Conservation (phyloP, 2,329 filamentous ascomycete species). For the Alternaria novae-zelandiae region DNA sequence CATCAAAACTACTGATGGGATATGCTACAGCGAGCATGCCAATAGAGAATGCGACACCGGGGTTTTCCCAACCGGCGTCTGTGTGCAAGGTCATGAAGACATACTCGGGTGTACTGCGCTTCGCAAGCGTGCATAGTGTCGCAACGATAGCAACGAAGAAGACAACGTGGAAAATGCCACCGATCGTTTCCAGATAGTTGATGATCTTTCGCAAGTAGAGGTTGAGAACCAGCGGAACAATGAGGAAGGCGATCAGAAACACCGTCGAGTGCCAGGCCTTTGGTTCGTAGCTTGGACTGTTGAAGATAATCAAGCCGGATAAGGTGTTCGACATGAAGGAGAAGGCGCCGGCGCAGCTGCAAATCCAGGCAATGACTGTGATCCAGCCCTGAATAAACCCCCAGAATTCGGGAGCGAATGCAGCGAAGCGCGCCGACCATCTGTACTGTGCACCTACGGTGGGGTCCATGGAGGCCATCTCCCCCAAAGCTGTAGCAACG, state of each 20-base stretch:
- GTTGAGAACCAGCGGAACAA: constrained; percentile 48
- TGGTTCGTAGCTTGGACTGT: constrained; percentile 40
- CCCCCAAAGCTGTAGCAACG: constrained; percentile 33
- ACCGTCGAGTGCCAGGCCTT: constrained; percentile 57
- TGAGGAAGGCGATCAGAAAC: constrained; percentile 50
- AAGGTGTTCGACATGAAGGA: constrained; percentile 21
- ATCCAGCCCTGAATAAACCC: constrained; percentile 42
- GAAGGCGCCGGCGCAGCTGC: constrained; percentile 24
- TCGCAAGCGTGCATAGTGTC: constrained; percentile 46
- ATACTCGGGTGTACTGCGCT: constrained; percentile 37
- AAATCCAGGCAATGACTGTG: constrained; percentile 44
- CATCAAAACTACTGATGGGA: constrained; percentile 51
- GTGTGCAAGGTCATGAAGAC: constrained; percentile 55
- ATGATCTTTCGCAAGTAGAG: constrained; percentile 50
- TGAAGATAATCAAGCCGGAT: constrained; percentile 38
- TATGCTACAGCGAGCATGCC: constrained; percentile 42
- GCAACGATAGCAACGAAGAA: constrained; percentile 57
- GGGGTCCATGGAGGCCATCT: constrained; percentile 33
- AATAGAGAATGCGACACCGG: constrained; percentile 49
- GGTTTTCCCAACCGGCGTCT: constrained; percentile 47
- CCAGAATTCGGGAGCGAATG: constrained; percentile 22
- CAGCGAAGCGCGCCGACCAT: constrained; percentile 27
- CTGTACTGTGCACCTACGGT: constrained; percentile 32
- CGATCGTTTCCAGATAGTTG: constrained; percentile 53
- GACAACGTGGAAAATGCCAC: constrained; percentile 54